A percentile compares a stretch with the other conserved stretches of the same genome.
These are phyloP conservation scores for Aspergillus chevalieri DNA, from an alignment of 2,329 filamentous ascomycete genomes.

Conservation along the genomic window DNA sequence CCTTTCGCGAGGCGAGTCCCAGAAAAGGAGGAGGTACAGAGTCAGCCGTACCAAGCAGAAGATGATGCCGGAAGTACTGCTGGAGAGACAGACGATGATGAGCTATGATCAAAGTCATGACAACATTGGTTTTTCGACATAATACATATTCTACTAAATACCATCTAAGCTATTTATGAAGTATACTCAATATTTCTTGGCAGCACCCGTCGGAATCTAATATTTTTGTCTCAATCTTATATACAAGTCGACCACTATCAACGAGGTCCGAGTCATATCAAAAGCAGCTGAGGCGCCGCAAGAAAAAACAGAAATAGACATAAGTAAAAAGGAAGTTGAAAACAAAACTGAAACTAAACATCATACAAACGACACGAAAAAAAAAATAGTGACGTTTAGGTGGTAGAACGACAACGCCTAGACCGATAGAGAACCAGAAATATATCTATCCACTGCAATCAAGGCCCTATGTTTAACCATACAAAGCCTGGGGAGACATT, in stretches of 20 bases:
- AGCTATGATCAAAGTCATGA: constrained; percentile 21
- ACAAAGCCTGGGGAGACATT: constrained; percentile 36
- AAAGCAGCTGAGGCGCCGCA: constrained; percentile 17
- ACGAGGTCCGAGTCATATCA: constrained; percentile 18
- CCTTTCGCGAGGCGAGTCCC: constrained; percentile 30
- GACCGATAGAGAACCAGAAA: constrained; percentile 26
- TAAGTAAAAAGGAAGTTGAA: constrained; percentile 13
- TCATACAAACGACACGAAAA: constrained; percentile 17
- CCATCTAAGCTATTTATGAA: neutral
- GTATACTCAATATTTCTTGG: neutral
- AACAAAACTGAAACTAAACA: constrained; percentile 17
- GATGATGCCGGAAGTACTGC: constrained; percentile 19
- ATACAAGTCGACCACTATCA: constrained; percentile 28
- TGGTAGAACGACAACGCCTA: constrained; percentile 34
- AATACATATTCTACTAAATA: too few relatives aligned
- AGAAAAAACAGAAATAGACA: constrained; percentile 16
- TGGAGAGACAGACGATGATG: constrained; percentile 39
- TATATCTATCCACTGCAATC: constrained; percentile 12
- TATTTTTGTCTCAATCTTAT: constrained; percentile 26
- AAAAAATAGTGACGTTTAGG: constrained; percentile 23
- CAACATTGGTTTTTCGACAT: neutral
- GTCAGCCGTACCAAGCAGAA: constrained; percentile 1
- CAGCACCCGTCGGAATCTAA: neutral
- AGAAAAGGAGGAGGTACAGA: constrained; percentile 5
- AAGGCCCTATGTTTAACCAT: constrained; percentile 24